A percentile compares a stretch with the other conserved stretches of the same genome.
Evolutionary conservation across 2,329 filamentous ascomycete genomes (phyloP).

Genomic region (Verticillium nonalfalfae): DNA sequence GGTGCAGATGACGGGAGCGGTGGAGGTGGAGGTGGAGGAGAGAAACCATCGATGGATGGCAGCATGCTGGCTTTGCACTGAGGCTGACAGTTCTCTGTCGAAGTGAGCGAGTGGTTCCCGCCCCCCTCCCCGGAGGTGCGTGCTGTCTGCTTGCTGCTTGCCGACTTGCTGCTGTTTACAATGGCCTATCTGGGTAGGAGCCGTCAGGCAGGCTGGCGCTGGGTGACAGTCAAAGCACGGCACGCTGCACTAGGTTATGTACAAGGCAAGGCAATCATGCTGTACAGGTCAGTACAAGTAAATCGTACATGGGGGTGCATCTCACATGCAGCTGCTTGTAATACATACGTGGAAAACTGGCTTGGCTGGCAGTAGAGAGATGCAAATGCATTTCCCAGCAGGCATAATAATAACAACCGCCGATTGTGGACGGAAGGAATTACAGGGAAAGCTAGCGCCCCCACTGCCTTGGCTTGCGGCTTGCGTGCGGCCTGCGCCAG

Average conservation of each 20-base stretch:
- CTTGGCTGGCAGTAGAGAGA: background rate
- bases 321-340: background rate
- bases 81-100: background rate
- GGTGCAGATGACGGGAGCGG: background rate
- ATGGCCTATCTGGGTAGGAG: too few relatives aligned
- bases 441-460: background rate
- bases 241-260: background rate
- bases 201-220: background rate
- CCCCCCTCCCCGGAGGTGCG: too few relatives aligned
- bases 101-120: background rate
- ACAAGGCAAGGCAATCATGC: background rate
- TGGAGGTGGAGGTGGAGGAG: background rate
- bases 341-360: background rate
- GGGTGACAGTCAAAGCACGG: background rate
- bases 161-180: background rate
- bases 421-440: background rate
- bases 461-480: background rate
- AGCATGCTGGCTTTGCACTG: background rate
- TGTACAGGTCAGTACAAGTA: background rate
- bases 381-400: background rate
- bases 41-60: background rate
- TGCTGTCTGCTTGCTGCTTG: background rate
- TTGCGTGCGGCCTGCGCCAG: background rate
- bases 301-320: background rate
- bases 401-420: background rate